Base-by-base conservation (phyloP, 2,329 filamentous ascomycete species). In the Cladosporium cucumerinum region DNA sequence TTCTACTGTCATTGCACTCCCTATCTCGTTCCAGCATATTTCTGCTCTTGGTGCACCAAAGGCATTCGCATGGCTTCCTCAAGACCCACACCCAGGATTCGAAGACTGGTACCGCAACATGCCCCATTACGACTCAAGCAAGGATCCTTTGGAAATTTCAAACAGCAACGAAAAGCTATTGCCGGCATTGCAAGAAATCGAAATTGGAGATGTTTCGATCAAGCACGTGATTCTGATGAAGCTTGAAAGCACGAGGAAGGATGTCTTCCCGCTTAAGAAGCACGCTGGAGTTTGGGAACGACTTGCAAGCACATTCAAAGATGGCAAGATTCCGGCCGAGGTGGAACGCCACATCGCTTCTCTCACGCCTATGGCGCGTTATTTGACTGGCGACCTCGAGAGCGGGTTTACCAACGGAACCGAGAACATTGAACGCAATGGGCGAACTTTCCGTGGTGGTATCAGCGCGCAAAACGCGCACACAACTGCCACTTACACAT, bases 211-310 rank as follows among this genome's bases (percentile, higher is more conserved):
- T 0, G 71, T 78, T n/a, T 60, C 70, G 1, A 78, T 80, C 36
- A 76, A 79, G 30, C 75, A 80, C 68, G 72, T 79, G 1, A 70
- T 79, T 8, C 30, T 80, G 12, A 58, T 80, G 30, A 78, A 75
- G 5, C 68, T 80, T n/a, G 78, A 80, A 67, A 78, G 75, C 61
- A 77, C 76, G 6, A 72, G 78, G 43, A 79, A 79, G 58, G 77
- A 80, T 48, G 69, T 78, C 43, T 79, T 79, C 65, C 78, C 78
- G 1, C 69, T 78, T 61, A 74, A 76, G 58, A 75, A 76, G 57
- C 73, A 72, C 18, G 75, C 72, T 18, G 70, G 70, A 4, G 66
- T 79, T 16, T 75, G 78, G 58, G 70, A 78, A 25, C 67, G 66
- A 21, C 70, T 79, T 23, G 49, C 49, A 14, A 55, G 32, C 34